Evolutionary conservation across 2,329 filamentous ascomycete genomes (phyloP).

Genomic region (Cladosporium sp.): DNA sequence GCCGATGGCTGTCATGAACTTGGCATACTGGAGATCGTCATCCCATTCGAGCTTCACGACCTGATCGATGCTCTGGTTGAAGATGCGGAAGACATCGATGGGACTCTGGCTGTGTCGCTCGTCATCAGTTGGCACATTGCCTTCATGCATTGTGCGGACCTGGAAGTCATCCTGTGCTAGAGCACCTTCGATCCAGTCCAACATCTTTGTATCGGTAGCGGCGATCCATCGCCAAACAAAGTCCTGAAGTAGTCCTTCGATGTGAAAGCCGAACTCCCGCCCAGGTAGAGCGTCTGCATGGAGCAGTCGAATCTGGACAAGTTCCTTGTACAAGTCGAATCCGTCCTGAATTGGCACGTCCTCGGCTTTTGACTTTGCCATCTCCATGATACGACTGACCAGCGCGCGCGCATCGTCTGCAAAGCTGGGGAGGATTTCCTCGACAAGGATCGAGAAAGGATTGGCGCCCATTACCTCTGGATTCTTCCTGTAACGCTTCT

Average conservation of each 20-base stretch:
- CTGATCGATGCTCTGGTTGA: conserved; percentile 86
- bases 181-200: conserved; percentile 81
- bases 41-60: conserved; percentile 85
- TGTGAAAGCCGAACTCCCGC: conserved; percentile 74
- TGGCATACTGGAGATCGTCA: conserved; percentile 86
- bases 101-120: conserved; percentile 89
- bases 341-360: conserved; percentile 88
- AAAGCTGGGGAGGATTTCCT: conserved; percentile 82
- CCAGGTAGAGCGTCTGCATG: conserved; percentile 69
- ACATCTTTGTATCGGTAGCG: conserved; percentile 71
- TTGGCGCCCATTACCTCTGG: conserved; percentile 78
- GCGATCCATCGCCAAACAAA: conserved; percentile 97
- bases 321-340: conserved; percentile 85
- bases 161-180: conserved; percentile 86
- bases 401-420: conserved; percentile 85
- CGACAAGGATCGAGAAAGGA: conserved; percentile 66
- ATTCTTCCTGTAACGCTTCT: conserved; percentile 85
- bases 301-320: conserved; percentile 77
- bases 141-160: conserved; percentile 56
- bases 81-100: conserved; percentile 88
- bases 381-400: conserved; percentile 72
- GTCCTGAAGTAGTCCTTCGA: conserved; percentile 78
- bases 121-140: conserved; percentile 60
- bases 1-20: conserved; percentile 91
- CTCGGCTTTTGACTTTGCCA: conserved; percentile 61